Conservation (phyloP, 345 rosid genomes). For the Gossypium ekmanianum region DNA sequence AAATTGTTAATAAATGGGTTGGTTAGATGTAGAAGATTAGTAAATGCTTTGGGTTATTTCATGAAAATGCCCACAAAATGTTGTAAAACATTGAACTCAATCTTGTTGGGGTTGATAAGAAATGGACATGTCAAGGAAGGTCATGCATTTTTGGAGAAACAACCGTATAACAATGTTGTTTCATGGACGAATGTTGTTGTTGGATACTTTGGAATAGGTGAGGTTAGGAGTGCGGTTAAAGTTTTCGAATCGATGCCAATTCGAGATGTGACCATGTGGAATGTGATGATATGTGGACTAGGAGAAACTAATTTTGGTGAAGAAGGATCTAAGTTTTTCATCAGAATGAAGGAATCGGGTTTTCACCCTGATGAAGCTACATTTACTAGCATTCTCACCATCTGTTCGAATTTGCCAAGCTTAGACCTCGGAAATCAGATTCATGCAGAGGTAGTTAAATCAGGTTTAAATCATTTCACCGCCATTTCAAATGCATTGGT, state of each 20-base stretch:
- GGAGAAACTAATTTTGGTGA: conserved; percentile 38
- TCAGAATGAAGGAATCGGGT: conserved; percentile 32
- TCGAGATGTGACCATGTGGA: conserved; percentile 36
- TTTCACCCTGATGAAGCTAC: conserved; percentile 36
- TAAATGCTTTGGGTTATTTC: conserved; percentile 23
- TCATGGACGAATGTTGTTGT: conserved; percentile 37
- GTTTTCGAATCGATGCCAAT: conserved; percentile 27
- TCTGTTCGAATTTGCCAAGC: conserved; percentile 37
- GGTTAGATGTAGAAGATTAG: conserved; percentile 17
- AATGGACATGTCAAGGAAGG: conserved; percentile 32
- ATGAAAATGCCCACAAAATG: conserved; percentile 37
- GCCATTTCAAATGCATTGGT: conserved; percentile 40
- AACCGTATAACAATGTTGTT: conserved; percentile 26
- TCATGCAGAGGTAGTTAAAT: conserved; percentile 29
- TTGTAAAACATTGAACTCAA: conserved; percentile 32
- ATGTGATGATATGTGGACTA: conserved; percentile 37
- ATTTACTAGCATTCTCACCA: conserved; percentile 37
- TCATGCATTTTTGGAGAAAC: conserved; percentile 34
- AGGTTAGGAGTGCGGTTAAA: conserved; percentile 24
- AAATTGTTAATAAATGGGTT: conserved; percentile 30
- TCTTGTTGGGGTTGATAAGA: conserved; percentile 30
- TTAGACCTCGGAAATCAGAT: conserved; percentile 34
- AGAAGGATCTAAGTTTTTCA: conserved; percentile 35
- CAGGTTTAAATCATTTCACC: conserved; percentile 23
- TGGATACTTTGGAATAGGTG: conserved; percentile 35